phyloP scores from a whole-genome alignment of 2,329 filamentous ascomycete species.

The Fusarium irregulare region DNA sequence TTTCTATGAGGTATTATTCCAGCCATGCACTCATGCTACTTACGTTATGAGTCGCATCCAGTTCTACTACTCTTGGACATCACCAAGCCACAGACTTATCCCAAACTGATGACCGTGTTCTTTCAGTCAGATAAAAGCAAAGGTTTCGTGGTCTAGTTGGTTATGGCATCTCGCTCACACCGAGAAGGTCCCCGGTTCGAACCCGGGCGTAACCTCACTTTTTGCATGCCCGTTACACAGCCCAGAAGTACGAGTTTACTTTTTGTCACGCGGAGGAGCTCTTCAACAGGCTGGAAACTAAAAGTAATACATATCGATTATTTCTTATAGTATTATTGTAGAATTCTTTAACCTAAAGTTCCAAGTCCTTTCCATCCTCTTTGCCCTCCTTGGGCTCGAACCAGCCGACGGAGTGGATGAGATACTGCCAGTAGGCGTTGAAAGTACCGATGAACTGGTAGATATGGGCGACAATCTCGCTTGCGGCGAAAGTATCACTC shows the following conservation, averaged over 20 bases:
- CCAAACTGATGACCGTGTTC: rapidly evolving
- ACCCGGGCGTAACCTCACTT: slow-evolving; percentile 13
- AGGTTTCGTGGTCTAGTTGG: slow-evolving; percentile 34
- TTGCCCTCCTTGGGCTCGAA: background rate
- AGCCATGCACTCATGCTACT: too few relatives aligned
- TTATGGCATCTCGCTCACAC: slow-evolving; percentile 36
- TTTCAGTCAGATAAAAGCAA: too few relatives aligned
- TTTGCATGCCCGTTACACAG: background rate
- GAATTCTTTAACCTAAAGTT: background rate
- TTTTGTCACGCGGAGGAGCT: too few relatives aligned
- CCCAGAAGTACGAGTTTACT: rapidly evolving
- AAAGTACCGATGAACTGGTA: background rate
- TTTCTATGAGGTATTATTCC: too few relatives aligned
- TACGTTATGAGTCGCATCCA: too few relatives aligned
- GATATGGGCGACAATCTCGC: background rate
- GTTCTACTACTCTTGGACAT: background rate
- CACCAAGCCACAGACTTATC: background rate
- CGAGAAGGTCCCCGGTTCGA: slow-evolving; percentile 35
- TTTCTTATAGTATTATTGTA: too few relatives aligned
- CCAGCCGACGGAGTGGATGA: background rate
- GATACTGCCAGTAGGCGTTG: background rate
- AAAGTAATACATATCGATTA: too few relatives aligned
- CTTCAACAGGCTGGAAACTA: too few relatives aligned
- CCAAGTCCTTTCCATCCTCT: background rate
- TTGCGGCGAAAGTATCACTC: background rate